Base-by-base conservation (phyloP, 23 red algal genomes). In the Gracilaria domingensis region DNA sequence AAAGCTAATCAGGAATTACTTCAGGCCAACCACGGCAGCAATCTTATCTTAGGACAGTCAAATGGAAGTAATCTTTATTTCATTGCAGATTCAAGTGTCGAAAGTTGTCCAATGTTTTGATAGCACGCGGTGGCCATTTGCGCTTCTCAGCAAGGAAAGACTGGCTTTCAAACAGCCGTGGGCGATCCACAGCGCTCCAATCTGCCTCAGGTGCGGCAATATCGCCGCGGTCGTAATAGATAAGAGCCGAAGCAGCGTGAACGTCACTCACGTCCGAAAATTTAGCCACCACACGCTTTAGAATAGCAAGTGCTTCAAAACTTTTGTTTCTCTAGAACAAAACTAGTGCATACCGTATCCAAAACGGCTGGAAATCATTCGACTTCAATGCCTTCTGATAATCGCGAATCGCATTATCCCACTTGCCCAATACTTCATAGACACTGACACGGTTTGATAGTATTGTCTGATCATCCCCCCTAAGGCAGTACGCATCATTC, bases 291-390 rank as follows among this genome's bases (percentile, higher is more conserved):
- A 99, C 91, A n/a, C 97, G 74, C 51, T 86, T 88, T 12, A 99
- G 38, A 79, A 99, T 95, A 38, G 91, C 80, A 39, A 95, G 47
- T 0, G 94, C 82, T 29, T 99, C 97, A 75, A 57, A 57, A 49
- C 79, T 38, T 12, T 91, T 88, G 38, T 80, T 80, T 53, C 82
- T 37, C 57, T 99, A 80, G 56, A 89, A 96, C 24, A 99, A 84
- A 33, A 89, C 85, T 37, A 96, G 55, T 6, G 87, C 97, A 84
- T 99, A 99, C 13, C 93, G 92, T 21, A 95, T 45, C 97, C 97
- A 99, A 48, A 94, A 99, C 39, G 93, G 97, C 21, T 95, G 81
- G 33, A 99, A 94, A 66, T 99, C 86, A 37, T 93, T 86, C 36
- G 79, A 79, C 21, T 95, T 79, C 12, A 99, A 84, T 8, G 97